These are phyloP conservation scores for Thyridium curvatum DNA, from an alignment of 2,329 filamentous ascomycete genomes.

Conservation along the genomic window DNA sequence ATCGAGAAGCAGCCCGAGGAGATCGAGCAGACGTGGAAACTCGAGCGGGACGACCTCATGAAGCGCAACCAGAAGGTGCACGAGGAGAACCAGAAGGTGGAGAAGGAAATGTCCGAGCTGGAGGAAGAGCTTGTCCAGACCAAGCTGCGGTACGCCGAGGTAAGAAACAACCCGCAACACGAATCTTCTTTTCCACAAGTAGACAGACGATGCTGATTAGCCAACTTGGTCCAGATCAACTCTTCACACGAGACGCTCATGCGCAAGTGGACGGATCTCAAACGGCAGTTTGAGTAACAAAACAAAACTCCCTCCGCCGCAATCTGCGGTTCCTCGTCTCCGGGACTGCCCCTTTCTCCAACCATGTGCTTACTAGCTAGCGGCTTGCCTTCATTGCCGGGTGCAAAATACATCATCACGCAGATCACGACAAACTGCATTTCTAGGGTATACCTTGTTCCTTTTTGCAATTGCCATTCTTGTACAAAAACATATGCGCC, in stretches of 20 bases:
- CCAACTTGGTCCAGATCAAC: conserved; percentile 52
- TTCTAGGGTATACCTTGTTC: too few species aligned
- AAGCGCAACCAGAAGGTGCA: conserved; percentile 88
- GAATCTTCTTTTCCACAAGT: background rate
- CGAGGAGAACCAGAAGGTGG: conserved; percentile 81
- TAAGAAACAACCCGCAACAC: conserved; percentile 36
- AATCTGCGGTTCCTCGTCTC: too few species aligned
- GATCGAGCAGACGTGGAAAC: conserved; percentile 73
- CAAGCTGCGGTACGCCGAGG: conserved; percentile 94
- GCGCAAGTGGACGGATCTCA: conserved; percentile 72
- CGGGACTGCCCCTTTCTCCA: too few species aligned
- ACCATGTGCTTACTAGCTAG: too few species aligned
- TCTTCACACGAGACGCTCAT: conserved; percentile 64
- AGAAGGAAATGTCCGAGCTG: conserved; percentile 86
- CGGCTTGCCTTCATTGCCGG: too few species aligned
- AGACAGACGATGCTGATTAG: conserved; percentile 1
- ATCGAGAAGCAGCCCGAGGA: conserved; percentile 87
- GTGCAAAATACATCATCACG: too few species aligned
- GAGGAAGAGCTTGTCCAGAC: conserved; percentile 88
- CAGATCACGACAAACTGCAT: too few species aligned
- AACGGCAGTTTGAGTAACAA: conserved; percentile 47
- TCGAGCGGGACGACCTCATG: conserved; percentile 88
- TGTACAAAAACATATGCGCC: too few species aligned
- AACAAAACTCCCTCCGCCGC: too few species aligned
- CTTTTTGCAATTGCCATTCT: too few species aligned